A percentile compares a stretch with the other conserved stretches of the same genome.
phyloP scores from a whole-genome alignment of 352 stramenopile genomes.

The Phytophthora fragariaefolia region DNA sequence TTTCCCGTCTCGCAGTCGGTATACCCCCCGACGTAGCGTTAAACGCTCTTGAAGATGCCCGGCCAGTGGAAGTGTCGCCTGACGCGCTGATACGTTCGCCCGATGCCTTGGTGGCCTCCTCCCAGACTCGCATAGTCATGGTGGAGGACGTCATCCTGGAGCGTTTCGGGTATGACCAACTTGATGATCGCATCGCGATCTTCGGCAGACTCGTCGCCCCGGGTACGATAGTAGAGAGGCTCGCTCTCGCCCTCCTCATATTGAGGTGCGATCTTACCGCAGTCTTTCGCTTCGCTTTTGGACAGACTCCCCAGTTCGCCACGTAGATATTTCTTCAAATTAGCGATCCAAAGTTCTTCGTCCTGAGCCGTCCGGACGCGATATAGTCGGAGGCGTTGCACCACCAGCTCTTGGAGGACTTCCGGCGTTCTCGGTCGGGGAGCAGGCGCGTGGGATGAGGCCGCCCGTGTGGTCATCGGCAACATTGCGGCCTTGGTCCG shows the following conservation, averaged over 20 bases:
- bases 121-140: neutral
- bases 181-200: neutral
- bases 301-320: neutral
- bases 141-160: neutral
- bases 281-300: neutral
- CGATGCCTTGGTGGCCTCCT: neutral
- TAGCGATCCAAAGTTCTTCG: constrained; percentile 2
- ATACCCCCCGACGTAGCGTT: neutral
- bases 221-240: neutral
- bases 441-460: no score
- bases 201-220: neutral
- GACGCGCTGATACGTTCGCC: neutral
- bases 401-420: neutral
- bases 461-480: neutral
- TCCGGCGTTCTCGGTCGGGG: no score
- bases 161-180: neutral
- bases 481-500: neutral
- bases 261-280: neutral
- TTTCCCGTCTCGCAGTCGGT: constrained; percentile 10
- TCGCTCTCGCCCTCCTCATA: neutral
- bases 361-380: constrained; percentile 3
- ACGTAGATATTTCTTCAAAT: constrained; percentile 8
- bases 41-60: neutral
- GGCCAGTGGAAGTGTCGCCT: neutral
- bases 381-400: constrained; percentile 1